Base-by-base conservation (phyloP, 176 grass and related monocot species). In the Guadua angustifolia region DNA sequence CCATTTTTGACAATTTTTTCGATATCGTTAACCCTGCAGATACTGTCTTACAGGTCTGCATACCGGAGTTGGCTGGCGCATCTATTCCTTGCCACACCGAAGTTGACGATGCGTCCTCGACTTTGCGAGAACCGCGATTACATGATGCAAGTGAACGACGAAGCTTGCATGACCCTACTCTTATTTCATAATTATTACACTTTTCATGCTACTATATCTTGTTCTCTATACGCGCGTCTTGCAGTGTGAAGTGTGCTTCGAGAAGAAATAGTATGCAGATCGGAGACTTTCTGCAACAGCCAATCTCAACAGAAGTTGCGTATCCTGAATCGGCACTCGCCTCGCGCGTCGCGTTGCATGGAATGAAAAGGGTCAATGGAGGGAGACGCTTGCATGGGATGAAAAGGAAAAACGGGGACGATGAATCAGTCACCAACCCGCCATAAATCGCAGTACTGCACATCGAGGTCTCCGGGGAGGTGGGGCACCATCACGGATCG, bases 301-400 rank as follows among this genome's bases (percentile, higher is more conserved):
- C 52, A 67, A 55, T 40, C 18, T 55, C 78, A 63, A 85, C 83
- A 17, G 83, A 56, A 77, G 78, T 12, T 43, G 55, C 83, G 14
- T 36, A 71, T 69, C 77, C 21, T 21, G 40, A 76, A 80, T 1
- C 25, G 71, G 77, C 53, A 52, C 22, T 12, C 5, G 7, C 50
- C 22, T 12, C 5, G 7, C 50, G 25, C 6, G 25, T 46, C 6
- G 40, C 80, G 44, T 61, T 66, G 62, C 60, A 9, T 26, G 49
- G 18, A 26, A 24, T 61, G 7, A 36, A 5, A 21, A 39, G 29
- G 26, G 10, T 7, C n/a, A 0, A 4, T 21, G 66, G 36, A 42
- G 17, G 66, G 36, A 42, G 17, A 21, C 63, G 3, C 47, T 14
- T 4, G 14, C 32, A 39, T 10, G 7, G 42, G 5, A 46, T 19